Percentiles rank a stretch among this genome's conserved stretches.
Evolutionary conservation across 139 green algal genomes (phyloP).

Genomic region (Pleodorina starrii): DNA sequence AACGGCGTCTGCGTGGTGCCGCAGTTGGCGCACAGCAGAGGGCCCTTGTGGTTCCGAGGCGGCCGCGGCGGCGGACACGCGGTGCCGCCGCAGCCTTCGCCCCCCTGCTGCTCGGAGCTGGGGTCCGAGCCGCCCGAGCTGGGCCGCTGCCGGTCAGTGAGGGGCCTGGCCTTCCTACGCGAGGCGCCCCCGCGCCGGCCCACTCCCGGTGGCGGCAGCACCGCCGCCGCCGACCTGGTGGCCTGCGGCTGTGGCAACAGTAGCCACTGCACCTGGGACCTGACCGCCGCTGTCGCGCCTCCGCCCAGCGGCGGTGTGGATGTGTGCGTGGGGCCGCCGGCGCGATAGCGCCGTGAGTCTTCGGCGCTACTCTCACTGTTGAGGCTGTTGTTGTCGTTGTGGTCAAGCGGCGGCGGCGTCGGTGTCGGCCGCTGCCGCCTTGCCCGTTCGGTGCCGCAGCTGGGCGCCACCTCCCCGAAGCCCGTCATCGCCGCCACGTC

Average conservation of each 20-base stretch:
- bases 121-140: background rate
- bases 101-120: background rate
- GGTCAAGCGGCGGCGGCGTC: too few species aligned
- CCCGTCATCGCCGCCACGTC: background rate
- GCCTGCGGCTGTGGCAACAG: background rate
- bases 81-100: background rate
- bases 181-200: background rate
- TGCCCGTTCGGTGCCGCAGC: too few species aligned
- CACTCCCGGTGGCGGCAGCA: too few species aligned
- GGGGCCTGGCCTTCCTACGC: background rate
- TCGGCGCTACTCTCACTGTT: background rate
- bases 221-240: background rate
- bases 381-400: background rate
- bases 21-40: constrained; percentile 55
- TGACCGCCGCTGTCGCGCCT: background rate
- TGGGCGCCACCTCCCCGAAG: too few species aligned
- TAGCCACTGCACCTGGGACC: too few species aligned
- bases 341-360: background rate
- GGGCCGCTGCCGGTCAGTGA: background rate
- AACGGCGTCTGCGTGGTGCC: constrained; percentile 55
- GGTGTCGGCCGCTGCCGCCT: too few species aligned
- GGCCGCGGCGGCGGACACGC: background rate
- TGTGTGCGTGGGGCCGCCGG: background rate
- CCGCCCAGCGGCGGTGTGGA: background rate
- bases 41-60: constrained; percentile 38